These are phyloP conservation scores for Zopfia rhizophila DNA, from an alignment of 2,329 filamentous ascomycete species.

Conservation along the genomic window DNA sequence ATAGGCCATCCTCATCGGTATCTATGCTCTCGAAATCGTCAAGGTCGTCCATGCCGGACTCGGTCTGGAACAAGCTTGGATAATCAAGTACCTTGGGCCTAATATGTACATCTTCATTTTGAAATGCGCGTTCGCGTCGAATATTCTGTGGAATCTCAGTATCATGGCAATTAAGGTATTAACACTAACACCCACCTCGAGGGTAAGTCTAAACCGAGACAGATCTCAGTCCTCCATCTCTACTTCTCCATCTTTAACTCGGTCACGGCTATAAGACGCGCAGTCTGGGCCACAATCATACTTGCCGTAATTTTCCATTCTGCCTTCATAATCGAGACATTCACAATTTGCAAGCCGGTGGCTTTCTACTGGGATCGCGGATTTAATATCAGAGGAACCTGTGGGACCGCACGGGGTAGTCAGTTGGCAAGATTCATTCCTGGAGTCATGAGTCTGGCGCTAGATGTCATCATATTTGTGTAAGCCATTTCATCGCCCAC, in stretches of 20 bases:
- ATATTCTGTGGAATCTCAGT: slow-evolving; percentile 10
- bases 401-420: not conserved
- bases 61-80: not conserved
- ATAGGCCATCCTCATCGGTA: slow-evolving; percentile 6
- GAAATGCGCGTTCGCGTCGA: slow-evolving; percentile 6
- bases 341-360: slow-evolving; percentile 3
- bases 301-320: slow-evolving; percentile 2
- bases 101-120: not conserved
- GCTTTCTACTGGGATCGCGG: slow-evolving; percentile 6
- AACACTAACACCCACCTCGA: not conserved
- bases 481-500: slow-evolving; percentile 2
- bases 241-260: slow-evolving; percentile 7
- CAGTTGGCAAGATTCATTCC: slow-evolving; percentile 7
- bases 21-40: slow-evolving; percentile 5
- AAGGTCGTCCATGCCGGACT: slow-evolving; percentile 7
- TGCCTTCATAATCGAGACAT: slow-evolving; percentile 8
- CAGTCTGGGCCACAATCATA: slow-evolving; percentile 1
- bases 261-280: not conserved
- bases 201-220: not conserved
- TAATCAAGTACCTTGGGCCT: not conserved
- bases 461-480: slow-evolving; percentile 11
- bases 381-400: not conserved
- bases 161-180: slow-evolving; percentile 12
- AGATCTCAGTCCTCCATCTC: slow-evolving; percentile 11
- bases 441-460: not conserved